Evolutionary conservation across 2,329 filamentous ascomycete species (phyloP), one percentile per base, ranked within the genome.

Genomic region (Beauveria australis): DNA sequence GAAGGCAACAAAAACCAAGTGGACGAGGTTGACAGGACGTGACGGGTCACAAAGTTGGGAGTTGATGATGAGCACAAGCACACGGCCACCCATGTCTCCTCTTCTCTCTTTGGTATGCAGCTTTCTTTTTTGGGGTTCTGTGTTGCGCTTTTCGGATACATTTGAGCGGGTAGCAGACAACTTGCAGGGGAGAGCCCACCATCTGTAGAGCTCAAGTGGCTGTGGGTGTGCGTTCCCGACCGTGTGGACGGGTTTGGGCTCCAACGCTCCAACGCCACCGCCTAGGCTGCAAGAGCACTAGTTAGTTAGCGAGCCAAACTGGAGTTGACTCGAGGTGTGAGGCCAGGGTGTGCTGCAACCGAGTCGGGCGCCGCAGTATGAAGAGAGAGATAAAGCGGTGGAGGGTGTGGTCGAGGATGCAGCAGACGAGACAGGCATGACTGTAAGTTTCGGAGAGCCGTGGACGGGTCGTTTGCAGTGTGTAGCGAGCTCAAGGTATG

Each of bases 101-200:
- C 59, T 52, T 61, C 48, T 61, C 59, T 61, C 59, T 54, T 61
- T 55, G 44, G 59, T 46, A 55, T 28, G 52, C 52, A 28, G 43
- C 59, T 61, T 61, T 55, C 59, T 61, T 61, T 61, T 61, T 61
- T 52, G 59, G 52, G 59, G 59, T 51, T 61, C 58, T 55, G 44
- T 48, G 51, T 61, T 61, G 59, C 59, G 59, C 59, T 61, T 61
- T 61, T 55, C 56, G 56, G 56, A 59, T 46, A 48, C 56, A 53
- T 46, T 53, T 19, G 49, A 43, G 48, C 56, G 48, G 56, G 56
- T 48, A 59, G 56, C 47, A 48, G 56, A n/a, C 56, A 40, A 59
- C 56, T 59, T 59, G 56, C 47, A 59, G 56, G 56, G 56, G 47
- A 19, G 30, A 49, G 37, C 37, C 56, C 55, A 33, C 56, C 56